phyloP scores from a whole-genome alignment of 768 basidiomycete genomes.

The Rhodotorula graminis region DNA sequence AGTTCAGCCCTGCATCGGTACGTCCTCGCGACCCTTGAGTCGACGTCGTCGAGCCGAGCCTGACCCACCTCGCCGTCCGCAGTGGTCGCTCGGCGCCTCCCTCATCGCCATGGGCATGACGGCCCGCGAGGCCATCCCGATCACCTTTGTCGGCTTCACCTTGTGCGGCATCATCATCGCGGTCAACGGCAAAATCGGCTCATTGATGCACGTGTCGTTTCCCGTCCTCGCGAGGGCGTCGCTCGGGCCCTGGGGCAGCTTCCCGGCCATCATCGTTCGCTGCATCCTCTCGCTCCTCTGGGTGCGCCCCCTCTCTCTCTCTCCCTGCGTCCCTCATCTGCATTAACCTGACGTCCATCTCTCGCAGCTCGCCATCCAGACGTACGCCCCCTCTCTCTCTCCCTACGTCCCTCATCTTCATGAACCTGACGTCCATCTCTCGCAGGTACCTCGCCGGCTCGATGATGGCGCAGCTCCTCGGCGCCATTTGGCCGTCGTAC shows the following conservation, averaged over 20 bases:
- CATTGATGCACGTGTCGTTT: not conserved
- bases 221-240: constrained; percentile 13
- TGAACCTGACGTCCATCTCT: too few relatives aligned
- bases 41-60: too few relatives aligned
- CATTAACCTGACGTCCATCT: too few relatives aligned
- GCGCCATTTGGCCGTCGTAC: constrained; percentile 46
- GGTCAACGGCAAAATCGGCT: constrained; percentile 43
- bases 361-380: constrained; percentile 6
- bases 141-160: constrained; percentile 19
- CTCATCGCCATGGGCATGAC: not conserved
- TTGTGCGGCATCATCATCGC: constrained; percentile 10
- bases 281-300: constrained; percentile 41
- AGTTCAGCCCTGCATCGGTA: constrained; percentile 6
- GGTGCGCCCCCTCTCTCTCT: not conserved
- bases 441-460: constrained; percentile 20
- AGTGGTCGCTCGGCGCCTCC: not conserved
- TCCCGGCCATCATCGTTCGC: constrained; percentile 43
- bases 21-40: too few relatives aligned
- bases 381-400: not conserved
- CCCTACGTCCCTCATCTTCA: not conserved
- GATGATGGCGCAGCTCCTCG: constrained; percentile 41
- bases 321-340: not conserved
- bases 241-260: constrained; percentile 43
- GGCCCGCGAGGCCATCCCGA: constrained; percentile 8
- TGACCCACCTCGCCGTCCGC: too few relatives aligned